Base-by-base conservation (phyloP, 768 basidiomycete genomes). In the Rhodotorula paludigena region DNA sequence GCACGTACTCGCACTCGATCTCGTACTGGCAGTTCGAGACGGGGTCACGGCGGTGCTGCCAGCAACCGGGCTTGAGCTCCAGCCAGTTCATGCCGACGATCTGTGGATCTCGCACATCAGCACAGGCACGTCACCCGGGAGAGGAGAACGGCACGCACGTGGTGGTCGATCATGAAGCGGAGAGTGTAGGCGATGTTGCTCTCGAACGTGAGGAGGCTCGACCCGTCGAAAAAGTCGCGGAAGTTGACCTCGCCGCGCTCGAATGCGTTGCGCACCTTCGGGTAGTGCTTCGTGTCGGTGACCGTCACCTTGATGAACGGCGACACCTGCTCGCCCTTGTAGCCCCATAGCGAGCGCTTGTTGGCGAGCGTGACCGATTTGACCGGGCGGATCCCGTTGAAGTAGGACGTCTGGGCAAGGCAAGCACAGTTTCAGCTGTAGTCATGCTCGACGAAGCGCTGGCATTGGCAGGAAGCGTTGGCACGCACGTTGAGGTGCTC, bases 21-120 rank as follows among this genome's bases (percentile, higher is more conserved):
- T 99, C 94, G 23, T 97, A 83, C 77, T 99, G 96, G 77, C 92
- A 97, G 55, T 83, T 83, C 1, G 93, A 93, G 55, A 83, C 82
- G 75, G 85, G 89, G 44, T 82, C 80, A 49, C 81, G 81, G 18
- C 79, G 81, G 28, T 93, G 76, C 20, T 81, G 81, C 76, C 96
- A 99, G 72, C 85, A 85, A 5, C 89, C 89, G 7, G 88, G 85
- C 9, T 88, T 88, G 15, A 96, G 81, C 79, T 98, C 92, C 59
- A 99, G 88, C 94, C 96, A 99, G 77, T 97, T 98, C 96, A 99
- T 98, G 15, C 96, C 96, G 56, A 93, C 87, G 38, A 99, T 86
- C 90, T 92, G 69, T 12, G 15, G 23, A 39, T 2, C 3, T 59
- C 65, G 15, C 18, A 28, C 5, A 55, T 65, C 41, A 73, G 49